Conservation (phyloP, 345 rosid genomes). For the Aegle marmelos region DNA sequence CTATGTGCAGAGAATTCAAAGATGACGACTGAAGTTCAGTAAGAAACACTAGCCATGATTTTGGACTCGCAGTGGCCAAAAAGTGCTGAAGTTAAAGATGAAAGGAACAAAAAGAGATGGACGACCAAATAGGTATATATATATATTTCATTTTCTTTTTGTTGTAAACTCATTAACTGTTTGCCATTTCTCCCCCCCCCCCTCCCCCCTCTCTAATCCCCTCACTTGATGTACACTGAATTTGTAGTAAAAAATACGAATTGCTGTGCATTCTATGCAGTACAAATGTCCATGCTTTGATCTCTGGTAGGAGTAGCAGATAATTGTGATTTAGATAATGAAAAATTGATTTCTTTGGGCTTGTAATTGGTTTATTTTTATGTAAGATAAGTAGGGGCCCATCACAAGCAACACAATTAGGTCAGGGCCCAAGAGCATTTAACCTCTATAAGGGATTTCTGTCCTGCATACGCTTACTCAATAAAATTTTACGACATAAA, state of each 20-base stretch:
- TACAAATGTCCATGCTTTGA: background rate
- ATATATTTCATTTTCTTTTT: background rate
- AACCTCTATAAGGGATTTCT: too few relatives aligned
- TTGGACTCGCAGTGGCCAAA: slow-evolving; percentile 3
- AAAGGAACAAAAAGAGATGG: background rate
- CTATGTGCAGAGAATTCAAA: slow-evolving; percentile 50
- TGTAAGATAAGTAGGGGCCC: too few relatives aligned
- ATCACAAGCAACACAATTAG: too few relatives aligned
- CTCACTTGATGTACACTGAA: background rate
- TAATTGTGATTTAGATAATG: background rate
- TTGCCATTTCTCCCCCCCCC: too few relatives aligned
- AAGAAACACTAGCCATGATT: slow-evolving; percentile 10
- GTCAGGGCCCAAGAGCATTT: too few relatives aligned
- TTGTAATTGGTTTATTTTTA: too few relatives aligned
- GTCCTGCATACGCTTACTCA: too few relatives aligned
- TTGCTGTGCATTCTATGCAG: background rate
- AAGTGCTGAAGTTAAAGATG: background rate
- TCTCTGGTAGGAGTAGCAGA: background rate
- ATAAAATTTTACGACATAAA: too few relatives aligned
- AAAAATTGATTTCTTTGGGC: background rate
- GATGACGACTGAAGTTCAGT: slow-evolving; percentile 52
- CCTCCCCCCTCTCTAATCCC: too few relatives aligned
- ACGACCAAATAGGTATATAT: background rate
- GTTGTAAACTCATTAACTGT: background rate
- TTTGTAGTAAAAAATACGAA: background rate